Evolutionary conservation across 163 green algal genomes (phyloP).

Genomic region (Scenedesmus sp.): DNA sequence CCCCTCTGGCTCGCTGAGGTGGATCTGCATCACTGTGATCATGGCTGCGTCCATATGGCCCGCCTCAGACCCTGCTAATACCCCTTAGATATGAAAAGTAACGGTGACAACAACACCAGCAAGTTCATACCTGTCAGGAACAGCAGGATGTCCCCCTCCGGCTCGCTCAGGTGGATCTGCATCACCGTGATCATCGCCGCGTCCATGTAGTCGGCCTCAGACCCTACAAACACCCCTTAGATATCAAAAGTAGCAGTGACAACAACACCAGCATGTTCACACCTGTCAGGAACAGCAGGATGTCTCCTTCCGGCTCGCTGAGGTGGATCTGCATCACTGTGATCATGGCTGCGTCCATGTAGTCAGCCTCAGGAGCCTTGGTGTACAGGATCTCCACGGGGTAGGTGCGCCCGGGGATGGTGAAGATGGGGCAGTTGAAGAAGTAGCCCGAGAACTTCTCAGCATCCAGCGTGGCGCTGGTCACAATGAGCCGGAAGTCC

Average conservation of each 20-base stretch:
- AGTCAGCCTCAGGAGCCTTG: conserved; percentile 94
- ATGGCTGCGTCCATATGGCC: conserved; percentile 97
- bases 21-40: conserved; percentile 98
- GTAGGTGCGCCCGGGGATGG: conserved; percentile 92
- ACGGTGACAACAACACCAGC: background rate
- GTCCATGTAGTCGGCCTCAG: conserved; percentile 96
- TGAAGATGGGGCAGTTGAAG: conserved; percentile 98
- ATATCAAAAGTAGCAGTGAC: background rate
- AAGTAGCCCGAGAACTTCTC: conserved; percentile 99
- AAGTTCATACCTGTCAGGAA: conserved; percentile 90
- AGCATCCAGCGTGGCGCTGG: conserved; percentile 95
- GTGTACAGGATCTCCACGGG: conserved; percentile 89
- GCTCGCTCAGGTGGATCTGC: conserved; percentile 68
- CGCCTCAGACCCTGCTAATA: conserved; percentile 69
- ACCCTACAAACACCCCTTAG: background rate
- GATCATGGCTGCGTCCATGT: conserved; percentile 97
- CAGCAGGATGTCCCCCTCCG: conserved; percentile 96
- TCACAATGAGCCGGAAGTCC: conserved; percentile 98
- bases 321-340: conserved; percentile 99
- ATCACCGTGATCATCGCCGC: conserved; percentile 80
- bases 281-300: conserved; percentile 98
- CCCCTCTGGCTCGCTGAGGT: conserved; percentile 95
- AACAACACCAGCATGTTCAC: background rate
- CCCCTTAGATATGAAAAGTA: no score
- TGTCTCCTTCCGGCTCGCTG: conserved; percentile 95